Base-by-base conservation (phyloP, 2,329 filamentous ascomycete genomes). In the Bisporella sp. region DNA sequence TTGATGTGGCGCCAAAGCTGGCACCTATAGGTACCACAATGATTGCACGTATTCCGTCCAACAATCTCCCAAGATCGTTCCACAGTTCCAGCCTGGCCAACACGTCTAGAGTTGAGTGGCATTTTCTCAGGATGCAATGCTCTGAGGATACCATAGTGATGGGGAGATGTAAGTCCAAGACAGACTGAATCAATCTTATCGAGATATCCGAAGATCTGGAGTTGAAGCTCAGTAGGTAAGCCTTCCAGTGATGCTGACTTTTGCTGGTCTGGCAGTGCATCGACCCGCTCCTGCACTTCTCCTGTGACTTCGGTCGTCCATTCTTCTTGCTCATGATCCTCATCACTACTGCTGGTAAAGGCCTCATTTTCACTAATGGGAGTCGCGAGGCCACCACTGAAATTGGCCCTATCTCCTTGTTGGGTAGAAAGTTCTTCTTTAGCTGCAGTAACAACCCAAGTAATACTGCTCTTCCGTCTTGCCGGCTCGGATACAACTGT, bases 131-230 rank as follows among this genome's bases (percentile, higher is more conserved):
- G 56, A 63, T 81, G 74, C 65, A 81, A 71, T 49, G 72, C 73
- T 30, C 73, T 71, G 65, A 81, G 78, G 58, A 84, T 78, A 33
- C 70, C 67, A 64, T 84, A 84, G 56, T 82, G 74, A 62, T 76
- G 72, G 41, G 71, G 71, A 68, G 74, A 79, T 37, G 79, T 75
- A 47, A 84, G 72, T 11, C 78, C 81, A 39, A 84, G 69, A 61
- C 79, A 83, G 39, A 76, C 78, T 60, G 79, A 78, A 66, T 84
- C 81, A 55, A 84, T 82, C 45, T 78, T 77, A 66, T 84, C 81
- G 51, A 84, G 74, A 56, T 77, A 76, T 63, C 81, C 78, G 59
- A 82, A 80, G 55, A 84, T 72, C 54, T 73, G 68, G 55, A 76
- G 81, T 64, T 82, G 79, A 8, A 84, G 68, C 65, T 84, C 81